Percentiles rank a stretch among this genome's conserved stretches.
These are phyloP conservation scores for Aspergillus sojae DNA, from an alignment of 2,329 filamentous ascomycete genomes.

Conservation along the genomic window DNA sequence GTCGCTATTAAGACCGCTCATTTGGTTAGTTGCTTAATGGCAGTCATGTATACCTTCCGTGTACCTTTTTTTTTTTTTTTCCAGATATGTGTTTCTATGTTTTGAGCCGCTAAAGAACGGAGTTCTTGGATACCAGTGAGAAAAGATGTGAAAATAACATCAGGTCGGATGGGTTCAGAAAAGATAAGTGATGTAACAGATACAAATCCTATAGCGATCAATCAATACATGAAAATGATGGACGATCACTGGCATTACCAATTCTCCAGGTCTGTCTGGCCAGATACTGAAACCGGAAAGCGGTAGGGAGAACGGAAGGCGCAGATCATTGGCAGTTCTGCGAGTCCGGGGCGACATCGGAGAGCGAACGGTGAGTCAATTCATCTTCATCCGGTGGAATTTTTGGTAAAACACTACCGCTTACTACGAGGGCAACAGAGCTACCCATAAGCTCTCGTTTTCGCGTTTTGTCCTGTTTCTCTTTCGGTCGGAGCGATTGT, in stretches of 20 bases:
- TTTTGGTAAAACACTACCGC: constrained; percentile 1
- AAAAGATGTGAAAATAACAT: not conserved
- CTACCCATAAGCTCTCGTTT: not conserved
- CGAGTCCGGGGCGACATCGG: constrained; percentile 19
- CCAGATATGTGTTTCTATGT: not conserved
- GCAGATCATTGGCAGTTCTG: not conserved
- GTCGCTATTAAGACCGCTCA: constrained; percentile 34
- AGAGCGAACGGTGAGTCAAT: constrained; percentile 25
- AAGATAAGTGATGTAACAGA: not conserved
- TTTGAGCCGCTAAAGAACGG: not conserved
- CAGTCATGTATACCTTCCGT: not conserved
- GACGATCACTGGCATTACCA: not conserved
- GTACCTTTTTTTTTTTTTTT: not conserved
- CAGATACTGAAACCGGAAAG: not conserved
- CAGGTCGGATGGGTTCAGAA: not conserved
- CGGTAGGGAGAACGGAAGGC: not conserved
- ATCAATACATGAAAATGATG: not conserved
- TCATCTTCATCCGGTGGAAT: constrained; percentile 3
- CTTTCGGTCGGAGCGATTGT: not conserved
- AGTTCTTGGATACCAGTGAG: not conserved
- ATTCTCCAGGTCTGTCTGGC: not conserved
- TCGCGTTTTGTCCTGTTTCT: not conserved
- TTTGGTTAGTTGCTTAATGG: constrained; percentile 6
- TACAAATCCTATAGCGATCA: not conserved
- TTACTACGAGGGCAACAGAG: not conserved